Base-by-base conservation (phyloP, 371 early-diverging fungal genomes). In the Smittium mucronatum region DNA sequence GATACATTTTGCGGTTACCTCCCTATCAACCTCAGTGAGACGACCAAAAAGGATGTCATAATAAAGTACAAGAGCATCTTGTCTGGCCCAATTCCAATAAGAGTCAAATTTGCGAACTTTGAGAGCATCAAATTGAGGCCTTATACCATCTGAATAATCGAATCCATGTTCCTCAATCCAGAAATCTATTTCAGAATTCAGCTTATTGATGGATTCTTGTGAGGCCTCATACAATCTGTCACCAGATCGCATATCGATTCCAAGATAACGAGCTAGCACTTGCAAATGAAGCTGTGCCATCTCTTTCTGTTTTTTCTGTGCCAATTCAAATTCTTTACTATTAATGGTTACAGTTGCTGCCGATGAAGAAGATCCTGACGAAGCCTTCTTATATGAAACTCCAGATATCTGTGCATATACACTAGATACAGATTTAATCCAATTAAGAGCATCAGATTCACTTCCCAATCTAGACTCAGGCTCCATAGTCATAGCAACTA, bases 61-160 rank as follows among this genome's bases (percentile, higher is more conserved):
- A 83, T 91, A 91, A 74, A 94, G 84, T 60, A 87, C 84, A 60
- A 94, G 79, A 16, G 92, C 93, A 78, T 97, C 94, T 76, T 93
- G 93, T 69, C 94, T 89, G 63, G 89, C 92, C 97, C 97, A 97
- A 83, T 97, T 97, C 97, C 97, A 97, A 86, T 89, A 88, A 34
- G 95, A 95, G 71, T 94, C 94, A 74, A 92, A 95, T 31, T 77
- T 81, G 59, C 97, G 91, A 36, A 89, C 94, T 85, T 93, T 97
- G 71, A 86, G 84, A 61, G 81, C 77, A 69, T 85, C 85, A 79
- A 97, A 97, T 29, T 84, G 74, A 25, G 93, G 93, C 64, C 83
- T 84, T 76, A 95, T 91, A 58, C 97, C 95, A 67, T 89, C 86
- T 35, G 90, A 86, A 81, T 92, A 95, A 67, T 84, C 79, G 47